Evolutionary conservation across 1,139 yeast species (phyloP).

Genomic region (Diutina pseudorugosa): DNA sequence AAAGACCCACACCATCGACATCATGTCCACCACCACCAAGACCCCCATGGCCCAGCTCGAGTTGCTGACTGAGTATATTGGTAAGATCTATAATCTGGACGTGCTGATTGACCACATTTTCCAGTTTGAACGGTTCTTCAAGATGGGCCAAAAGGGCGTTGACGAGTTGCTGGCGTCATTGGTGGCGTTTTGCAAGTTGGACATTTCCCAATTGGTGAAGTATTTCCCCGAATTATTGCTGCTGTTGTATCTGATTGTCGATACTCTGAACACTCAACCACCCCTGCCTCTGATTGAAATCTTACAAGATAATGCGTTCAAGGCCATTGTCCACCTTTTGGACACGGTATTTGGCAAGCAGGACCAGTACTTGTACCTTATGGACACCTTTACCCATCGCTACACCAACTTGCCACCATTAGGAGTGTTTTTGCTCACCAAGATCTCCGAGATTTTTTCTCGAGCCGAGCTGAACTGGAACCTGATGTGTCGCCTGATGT

Average conservation of each 20-base stretch:
- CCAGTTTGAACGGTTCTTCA: conserved; percentile 40
- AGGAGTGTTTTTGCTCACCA: conserved; percentile 38
- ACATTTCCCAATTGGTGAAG: conserved; percentile 35
- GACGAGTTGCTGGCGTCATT: conserved; percentile 32
- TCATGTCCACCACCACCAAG: conserved; percentile 21
- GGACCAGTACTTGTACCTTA: conserved; percentile 46
- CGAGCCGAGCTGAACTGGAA: conserved; percentile 48
- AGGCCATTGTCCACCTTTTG: conserved; percentile 45
- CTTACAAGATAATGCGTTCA: conserved; percentile 31
- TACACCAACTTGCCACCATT: conserved; percentile 30
- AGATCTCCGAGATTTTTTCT: conserved; percentile 34
- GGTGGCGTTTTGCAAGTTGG: conserved; percentile 29
- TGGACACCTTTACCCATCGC: conserved; percentile 34
- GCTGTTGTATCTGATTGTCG: conserved; percentile 32
- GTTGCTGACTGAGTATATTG: conserved; percentile 55
- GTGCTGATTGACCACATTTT: conserved; percentile 43
- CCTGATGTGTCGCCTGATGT: conserved; percentile 48
- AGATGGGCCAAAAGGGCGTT: conserved; percentile 28
- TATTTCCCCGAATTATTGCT: conserved; percentile 40
- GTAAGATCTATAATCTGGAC: conserved; percentile 56
- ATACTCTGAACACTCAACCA: conserved; percentile 15
- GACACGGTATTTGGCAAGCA: conserved; percentile 58
- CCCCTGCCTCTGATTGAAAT: conserved; percentile 19
- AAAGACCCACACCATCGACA: conserved; percentile 23
- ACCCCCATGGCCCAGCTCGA: conserved; percentile 41